Evolutionary conservation across 305 asterid genomes (phyloP).

Genomic region (Fraxinus albicans): DNA sequence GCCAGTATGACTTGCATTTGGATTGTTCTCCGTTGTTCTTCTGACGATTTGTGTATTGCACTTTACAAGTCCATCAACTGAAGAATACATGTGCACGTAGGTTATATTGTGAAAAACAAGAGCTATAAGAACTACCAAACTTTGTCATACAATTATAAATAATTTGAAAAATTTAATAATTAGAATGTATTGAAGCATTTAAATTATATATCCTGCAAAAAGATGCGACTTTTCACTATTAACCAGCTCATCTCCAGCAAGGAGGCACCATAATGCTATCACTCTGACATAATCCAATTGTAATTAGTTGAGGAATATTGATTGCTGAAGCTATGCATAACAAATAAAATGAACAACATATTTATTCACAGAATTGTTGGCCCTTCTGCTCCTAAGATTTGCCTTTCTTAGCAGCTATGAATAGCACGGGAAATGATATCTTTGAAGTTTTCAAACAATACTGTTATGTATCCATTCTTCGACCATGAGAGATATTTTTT

Average conservation of each 20-base stretch:
- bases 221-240: not conserved
- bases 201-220: not conserved
- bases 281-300: not conserved
- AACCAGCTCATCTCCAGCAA: slow-evolving; percentile 5
- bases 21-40: slow-evolving; percentile 30
- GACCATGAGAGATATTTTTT: not conserved
- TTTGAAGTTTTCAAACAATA: not conserved
- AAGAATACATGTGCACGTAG: slow-evolving; percentile 20
- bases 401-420: not conserved
- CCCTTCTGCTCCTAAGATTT: not conserved
- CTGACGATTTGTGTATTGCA: slow-evolving; percentile 59
- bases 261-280: not conserved
- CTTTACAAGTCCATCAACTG: slow-evolving; percentile 87
- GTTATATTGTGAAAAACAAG: slow-evolving; percentile 14
- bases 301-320: not conserved
- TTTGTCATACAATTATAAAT: not conserved
- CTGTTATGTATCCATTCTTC: not conserved
- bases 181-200: not conserved
- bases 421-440: not conserved
- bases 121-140: slow-evolving; percentile 1
- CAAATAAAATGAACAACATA: not conserved
- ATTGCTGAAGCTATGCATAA: not conserved
- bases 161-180: not conserved
- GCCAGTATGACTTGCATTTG: slow-evolving; percentile 40
- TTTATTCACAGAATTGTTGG: slow-evolving; percentile 1